Conservation (phyloP, 1,284 basidiomycete genomes). For the Puccinia hordei region DNA sequence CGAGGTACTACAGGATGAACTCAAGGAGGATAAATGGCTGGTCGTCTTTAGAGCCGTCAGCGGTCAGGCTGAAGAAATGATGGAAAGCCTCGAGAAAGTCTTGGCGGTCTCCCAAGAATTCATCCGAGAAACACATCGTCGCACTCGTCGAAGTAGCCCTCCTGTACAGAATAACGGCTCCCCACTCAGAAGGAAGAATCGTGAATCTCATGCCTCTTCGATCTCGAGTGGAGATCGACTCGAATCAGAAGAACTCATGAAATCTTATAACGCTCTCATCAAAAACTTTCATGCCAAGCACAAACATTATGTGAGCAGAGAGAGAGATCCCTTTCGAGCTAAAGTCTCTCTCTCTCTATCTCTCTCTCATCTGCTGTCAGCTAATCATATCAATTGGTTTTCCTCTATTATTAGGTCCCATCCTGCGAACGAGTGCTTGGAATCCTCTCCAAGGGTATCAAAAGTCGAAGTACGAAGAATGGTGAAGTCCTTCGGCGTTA, state of each 20-base stretch:
- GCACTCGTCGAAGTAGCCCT: conserved; percentile 13
- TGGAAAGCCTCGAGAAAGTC: conserved; percentile 58
- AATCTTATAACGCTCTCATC: conserved; percentile 20
- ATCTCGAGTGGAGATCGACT: not conserved
- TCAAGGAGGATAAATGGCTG: conserved; percentile 57
- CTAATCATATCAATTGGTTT: not conserved
- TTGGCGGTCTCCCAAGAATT: conserved; percentile 55
- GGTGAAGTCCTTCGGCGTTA: conserved; percentile 39
- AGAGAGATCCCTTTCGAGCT: not conserved
- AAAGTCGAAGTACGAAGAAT: conserved; percentile 41
- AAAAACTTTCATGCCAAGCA: conserved; percentile 48
- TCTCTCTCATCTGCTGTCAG: not conserved
- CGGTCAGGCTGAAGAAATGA: conserved; percentile 57
- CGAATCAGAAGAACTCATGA: conserved; percentile 18
- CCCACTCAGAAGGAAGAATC: not conserved
- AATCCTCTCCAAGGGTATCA: conserved; percentile 36
- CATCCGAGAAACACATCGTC: conserved; percentile 52
- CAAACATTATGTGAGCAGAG: conserved; percentile 38
- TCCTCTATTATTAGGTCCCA: conserved; percentile 15
- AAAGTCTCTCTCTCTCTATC: not conserved
- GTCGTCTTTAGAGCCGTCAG: conserved; percentile 56
- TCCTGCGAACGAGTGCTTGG: conserved; percentile 45
- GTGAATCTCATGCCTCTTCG: not conserved
- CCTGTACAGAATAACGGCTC: not conserved
- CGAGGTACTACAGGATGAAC: conserved; percentile 56